These are phyloP conservation scores for Sclerotiophoma versabilis DNA, from an alignment of 2,329 filamentous ascomycete species.

Conservation along the genomic window DNA sequence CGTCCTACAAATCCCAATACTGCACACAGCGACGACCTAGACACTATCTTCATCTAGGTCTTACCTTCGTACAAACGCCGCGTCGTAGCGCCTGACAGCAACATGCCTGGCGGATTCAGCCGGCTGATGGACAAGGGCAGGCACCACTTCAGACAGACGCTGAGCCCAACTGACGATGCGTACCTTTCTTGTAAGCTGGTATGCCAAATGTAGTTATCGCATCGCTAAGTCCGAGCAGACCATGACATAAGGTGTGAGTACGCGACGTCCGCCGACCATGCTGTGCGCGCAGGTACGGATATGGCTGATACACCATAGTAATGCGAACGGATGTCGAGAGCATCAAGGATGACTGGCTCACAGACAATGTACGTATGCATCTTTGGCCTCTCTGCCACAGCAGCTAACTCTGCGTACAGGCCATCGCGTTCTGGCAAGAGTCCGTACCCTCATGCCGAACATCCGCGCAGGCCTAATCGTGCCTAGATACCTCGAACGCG, in stretches of 20 bases:
- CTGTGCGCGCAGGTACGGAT: not conserved
- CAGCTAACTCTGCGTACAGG: slow-evolving; percentile 58
- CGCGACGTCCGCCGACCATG: slow-evolving; percentile 21
- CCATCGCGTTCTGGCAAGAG: slow-evolving; percentile 98
- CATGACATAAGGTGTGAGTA: slow-evolving; percentile 69
- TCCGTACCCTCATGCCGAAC: slow-evolving; percentile 51
- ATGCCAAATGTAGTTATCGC: not conserved
- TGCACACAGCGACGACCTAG: not conserved
- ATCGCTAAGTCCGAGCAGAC: slow-evolving; percentile 55
- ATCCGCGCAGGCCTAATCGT: slow-evolving; percentile 4
- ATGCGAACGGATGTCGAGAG: slow-evolving; percentile 89
- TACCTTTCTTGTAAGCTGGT: slow-evolving; percentile 71
- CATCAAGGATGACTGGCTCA: slow-evolving; percentile 92
- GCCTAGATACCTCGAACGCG: slow-evolving; percentile 80
- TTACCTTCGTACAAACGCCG: not conserved
- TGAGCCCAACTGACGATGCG: slow-evolving; percentile 65
- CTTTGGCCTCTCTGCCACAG: not conserved
- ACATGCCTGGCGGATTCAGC: slow-evolving; percentile 32
- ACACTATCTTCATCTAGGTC: slow-evolving; percentile 10
- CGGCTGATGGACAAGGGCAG: slow-evolving; percentile 36
- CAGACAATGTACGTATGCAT: slow-evolving; percentile 75
- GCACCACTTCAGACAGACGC: slow-evolving; percentile 38
- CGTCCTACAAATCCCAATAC: not conserved
- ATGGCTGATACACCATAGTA: slow-evolving; percentile 61
- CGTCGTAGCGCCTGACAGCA: slow-evolving; percentile 6